A percentile compares a stretch with the other conserved stretches of the same genome.
These are phyloP conservation scores for Clitopilus passeckerianus DNA, from an alignment of 768 basidiomycete species.

Conservation along the genomic window DNA sequence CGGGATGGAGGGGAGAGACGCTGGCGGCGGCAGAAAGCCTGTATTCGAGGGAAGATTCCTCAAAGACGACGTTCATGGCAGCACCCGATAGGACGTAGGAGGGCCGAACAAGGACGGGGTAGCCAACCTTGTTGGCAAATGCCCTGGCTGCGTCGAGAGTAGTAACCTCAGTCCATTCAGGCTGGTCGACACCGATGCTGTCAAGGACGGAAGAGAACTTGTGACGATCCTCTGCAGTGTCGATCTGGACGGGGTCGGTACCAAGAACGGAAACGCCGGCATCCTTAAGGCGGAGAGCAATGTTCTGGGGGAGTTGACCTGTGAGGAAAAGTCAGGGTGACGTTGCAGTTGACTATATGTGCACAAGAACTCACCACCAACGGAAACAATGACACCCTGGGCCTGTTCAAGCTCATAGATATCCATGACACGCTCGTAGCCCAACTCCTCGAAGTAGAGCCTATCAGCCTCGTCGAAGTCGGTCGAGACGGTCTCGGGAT, in stretches of 20 bases:
- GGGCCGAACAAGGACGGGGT: slow-evolving; percentile 96
- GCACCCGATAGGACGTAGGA: slow-evolving; percentile 98
- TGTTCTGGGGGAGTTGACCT: slow-evolving; percentile 99
- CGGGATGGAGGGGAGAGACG: slow-evolving; percentile 95
- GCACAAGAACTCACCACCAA: slow-evolving; percentile 66
- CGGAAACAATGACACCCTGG: slow-evolving; percentile 91
- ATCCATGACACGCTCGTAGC: slow-evolving; percentile 98
- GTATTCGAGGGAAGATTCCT: slow-evolving; percentile 84
- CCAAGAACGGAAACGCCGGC: slow-evolving; percentile 91
- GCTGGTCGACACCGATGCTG: slow-evolving; percentile 93
- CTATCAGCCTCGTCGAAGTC: slow-evolving; percentile 99
- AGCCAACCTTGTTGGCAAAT: slow-evolving; percentile 87
- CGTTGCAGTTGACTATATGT: neutral
- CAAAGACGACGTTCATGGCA: slow-evolving; percentile 98
- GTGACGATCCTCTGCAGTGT: slow-evolving; percentile 97
- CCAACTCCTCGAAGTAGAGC: slow-evolving; percentile 97
- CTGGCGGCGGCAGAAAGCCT: slow-evolving; percentile 95
- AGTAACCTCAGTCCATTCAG: slow-evolving; percentile 91
- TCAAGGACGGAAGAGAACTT: slow-evolving; percentile 98
- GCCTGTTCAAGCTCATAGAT: slow-evolving; percentile 96
- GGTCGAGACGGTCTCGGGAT: slow-evolving; percentile 98
- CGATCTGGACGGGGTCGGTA: slow-evolving; percentile 92
- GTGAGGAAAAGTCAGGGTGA: slow-evolving; percentile 2
- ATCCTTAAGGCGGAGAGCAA: slow-evolving; percentile 91
- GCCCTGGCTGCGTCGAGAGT: slow-evolving; percentile 86